Conservation (phyloP, 148 eudicot genomes). For the Gaultheria prostrata region DNA sequence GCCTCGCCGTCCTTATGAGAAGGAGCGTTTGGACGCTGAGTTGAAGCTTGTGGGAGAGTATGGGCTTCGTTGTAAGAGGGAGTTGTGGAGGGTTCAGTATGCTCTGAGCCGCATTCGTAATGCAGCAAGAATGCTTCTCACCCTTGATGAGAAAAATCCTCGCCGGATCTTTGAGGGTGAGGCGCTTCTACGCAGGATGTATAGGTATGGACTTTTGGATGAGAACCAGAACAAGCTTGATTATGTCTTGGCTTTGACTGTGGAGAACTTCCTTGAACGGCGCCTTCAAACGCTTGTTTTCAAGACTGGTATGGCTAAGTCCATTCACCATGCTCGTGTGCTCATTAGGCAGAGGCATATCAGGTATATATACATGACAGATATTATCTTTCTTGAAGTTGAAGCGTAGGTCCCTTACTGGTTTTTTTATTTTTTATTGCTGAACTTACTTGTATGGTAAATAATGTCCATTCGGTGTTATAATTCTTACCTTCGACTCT, state of each 20-base stretch:
- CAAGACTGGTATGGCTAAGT: conserved; percentile 28
- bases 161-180: conserved; percentile 29
- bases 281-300: conserved; percentile 25
- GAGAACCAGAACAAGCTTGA: conserved; percentile 27
- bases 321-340: conserved; percentile 27
- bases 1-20: conserved; percentile 30
- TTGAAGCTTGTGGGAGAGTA: conserved; percentile 28
- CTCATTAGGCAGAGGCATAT: conserved; percentile 29
- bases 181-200: conserved; percentile 25
- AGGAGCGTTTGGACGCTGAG: conserved; percentile 26
- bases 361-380: not conserved
- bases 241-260: conserved; percentile 29
- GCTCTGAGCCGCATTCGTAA: conserved; percentile 26
- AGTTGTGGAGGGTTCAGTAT: conserved; percentile 28
- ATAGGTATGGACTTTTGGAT: conserved; percentile 18
- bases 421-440: not conserved
- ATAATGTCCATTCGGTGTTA: not conserved
- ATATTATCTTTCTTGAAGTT: not conserved
- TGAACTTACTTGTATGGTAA: not conserved
- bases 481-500: not conserved
- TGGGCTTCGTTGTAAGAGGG: conserved; percentile 26
- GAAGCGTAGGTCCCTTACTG: not conserved
- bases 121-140: conserved; percentile 23
- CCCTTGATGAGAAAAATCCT: conserved; percentile 24
- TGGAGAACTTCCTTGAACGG: conserved; percentile 28